Conservation (phyloP, 805 yeast species). For the Metschnikowia kunwiensis region DNA sequence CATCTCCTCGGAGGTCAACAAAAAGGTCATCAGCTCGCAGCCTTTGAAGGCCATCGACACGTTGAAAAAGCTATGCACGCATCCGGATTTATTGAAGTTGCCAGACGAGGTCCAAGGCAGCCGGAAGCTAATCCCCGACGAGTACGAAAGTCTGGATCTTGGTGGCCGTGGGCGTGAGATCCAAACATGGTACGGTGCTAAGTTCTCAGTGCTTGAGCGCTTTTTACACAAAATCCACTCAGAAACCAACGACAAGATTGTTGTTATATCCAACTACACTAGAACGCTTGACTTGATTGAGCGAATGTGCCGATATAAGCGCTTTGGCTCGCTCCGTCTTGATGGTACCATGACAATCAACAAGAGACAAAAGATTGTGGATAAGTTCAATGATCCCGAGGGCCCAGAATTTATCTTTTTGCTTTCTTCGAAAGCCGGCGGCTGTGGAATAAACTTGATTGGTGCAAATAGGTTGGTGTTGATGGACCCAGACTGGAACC, state of each 20-base stretch:
- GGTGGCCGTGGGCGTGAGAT: conserved; percentile 66
- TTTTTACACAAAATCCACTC: conserved; percentile 71
- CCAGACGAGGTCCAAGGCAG: conserved; percentile 77
- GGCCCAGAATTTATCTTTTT: conserved; percentile 84
- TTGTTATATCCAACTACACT: conserved; percentile 89
- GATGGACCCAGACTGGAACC: conserved; percentile 95
- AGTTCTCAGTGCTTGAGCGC: conserved; percentile 78
- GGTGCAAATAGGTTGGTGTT: conserved; percentile 91
- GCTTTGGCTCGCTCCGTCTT: conserved; percentile 75
- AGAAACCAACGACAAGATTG: conserved; percentile 93
- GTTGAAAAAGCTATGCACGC: conserved; percentile 88
- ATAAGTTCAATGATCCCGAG: conserved; percentile 85
- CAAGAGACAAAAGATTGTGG: conserved; percentile 91
- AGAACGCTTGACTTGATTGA: conserved; percentile 91
- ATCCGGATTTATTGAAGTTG: conserved; percentile 79
- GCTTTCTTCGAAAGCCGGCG: conserved; percentile 95
- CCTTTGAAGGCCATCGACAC: conserved; percentile 88
- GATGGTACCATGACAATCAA: conserved; percentile 93
- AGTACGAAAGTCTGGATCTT: conserved; percentile 44
- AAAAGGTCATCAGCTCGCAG: conserved; percentile 64
- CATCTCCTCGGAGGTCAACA: conserved; percentile 75
- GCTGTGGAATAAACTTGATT: conserved; percentile 95
- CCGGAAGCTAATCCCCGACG: conserved; percentile 66
- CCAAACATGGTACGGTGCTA: conserved; percentile 82
- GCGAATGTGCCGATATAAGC: conserved; percentile 68